These are phyloP conservation scores for Aspergillus sparsus DNA, from an alignment of 495 filamentous ascomycete genomes.

Conservation along the genomic window DNA sequence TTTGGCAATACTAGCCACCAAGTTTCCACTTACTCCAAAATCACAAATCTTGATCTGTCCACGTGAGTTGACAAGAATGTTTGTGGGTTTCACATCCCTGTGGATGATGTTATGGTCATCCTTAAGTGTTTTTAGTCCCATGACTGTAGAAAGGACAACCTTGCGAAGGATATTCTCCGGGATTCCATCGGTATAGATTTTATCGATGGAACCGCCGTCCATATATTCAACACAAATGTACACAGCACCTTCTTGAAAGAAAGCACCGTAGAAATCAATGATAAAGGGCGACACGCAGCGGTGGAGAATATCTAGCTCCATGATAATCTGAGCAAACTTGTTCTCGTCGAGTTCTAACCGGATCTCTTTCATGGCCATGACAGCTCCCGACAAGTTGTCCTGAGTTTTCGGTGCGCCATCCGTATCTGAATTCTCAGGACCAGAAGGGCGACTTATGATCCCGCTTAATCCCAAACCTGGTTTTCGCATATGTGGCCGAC, in stretches of 20 bases:
- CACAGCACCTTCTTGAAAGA: conserved; percentile 98
- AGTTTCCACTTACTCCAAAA: conserved; percentile 95
- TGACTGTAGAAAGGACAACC: conserved; percentile 84
- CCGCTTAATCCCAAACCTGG: conserved; percentile 75
- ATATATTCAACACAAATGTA: conserved; percentile 99
- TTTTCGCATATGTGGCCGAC: conserved; percentile 72
- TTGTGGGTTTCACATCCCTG: conserved; percentile 97
- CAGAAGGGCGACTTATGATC: conserved; percentile 46
- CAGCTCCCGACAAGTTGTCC: conserved; percentile 60
- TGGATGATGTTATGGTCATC: conserved; percentile 99
- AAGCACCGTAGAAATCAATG: conserved; percentile 97
- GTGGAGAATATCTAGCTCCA: conserved; percentile 96
- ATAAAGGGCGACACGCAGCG: conserved; percentile 94
- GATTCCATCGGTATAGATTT: conserved; percentile 90
- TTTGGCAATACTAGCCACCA: conserved; percentile 96
- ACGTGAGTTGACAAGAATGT: conserved; percentile 85
- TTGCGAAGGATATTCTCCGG: conserved; percentile 88
- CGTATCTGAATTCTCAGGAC: conserved; percentile 28
- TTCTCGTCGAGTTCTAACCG: conserved; percentile 94
- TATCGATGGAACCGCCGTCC: conserved; percentile 99
- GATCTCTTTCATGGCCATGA: conserved; percentile 99
- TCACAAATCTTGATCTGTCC: conserved; percentile 98
- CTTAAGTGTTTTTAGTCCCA: conserved; percentile 90
- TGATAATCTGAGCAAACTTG: conserved; percentile 96
- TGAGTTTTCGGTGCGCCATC: conserved; percentile 25